Percentiles rank a stretch among this genome's conserved stretches.
These are phyloP conservation scores for Salvia splendens DNA, from an alignment of 257 asterid species.

Conservation along the genomic window DNA sequence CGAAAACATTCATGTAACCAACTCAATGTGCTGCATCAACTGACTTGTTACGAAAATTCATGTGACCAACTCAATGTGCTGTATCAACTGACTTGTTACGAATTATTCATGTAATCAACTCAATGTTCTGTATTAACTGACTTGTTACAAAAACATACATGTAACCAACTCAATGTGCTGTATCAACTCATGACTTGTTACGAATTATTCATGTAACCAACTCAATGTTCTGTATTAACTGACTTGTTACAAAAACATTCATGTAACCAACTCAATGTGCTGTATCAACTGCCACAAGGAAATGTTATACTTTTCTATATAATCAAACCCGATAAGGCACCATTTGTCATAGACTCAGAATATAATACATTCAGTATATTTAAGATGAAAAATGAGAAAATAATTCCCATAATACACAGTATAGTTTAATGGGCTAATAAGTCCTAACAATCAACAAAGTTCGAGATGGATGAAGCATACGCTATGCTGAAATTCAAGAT, in stretches of 20 bases:
- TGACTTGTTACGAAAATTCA: neutral
- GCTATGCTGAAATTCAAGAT: neutral
- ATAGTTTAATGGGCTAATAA: neutral
- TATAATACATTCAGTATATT: neutral
- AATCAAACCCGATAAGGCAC: neutral
- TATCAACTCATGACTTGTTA: neutral
- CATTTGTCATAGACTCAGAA: neutral
- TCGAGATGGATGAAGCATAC: neutral
- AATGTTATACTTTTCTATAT: conserved; percentile 6
- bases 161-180: neutral
- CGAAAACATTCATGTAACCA: no score
- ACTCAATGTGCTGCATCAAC: neutral
- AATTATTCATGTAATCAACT: conserved; percentile 3
- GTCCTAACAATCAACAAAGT: neutral
- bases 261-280: neutral
- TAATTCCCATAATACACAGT: neutral
- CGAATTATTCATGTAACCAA: no score
- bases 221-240: no score
- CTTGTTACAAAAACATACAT: no score
- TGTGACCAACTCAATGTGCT: neutral
- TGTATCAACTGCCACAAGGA: neutral
- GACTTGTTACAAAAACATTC: no score
- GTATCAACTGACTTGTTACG: conserved; percentile 1
- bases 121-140: no score
- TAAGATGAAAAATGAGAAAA: neutral